Evolutionary conservation across 495 filamentous ascomycete species (phyloP).

Genomic region (Aspergillus sclerotioniger): DNA sequence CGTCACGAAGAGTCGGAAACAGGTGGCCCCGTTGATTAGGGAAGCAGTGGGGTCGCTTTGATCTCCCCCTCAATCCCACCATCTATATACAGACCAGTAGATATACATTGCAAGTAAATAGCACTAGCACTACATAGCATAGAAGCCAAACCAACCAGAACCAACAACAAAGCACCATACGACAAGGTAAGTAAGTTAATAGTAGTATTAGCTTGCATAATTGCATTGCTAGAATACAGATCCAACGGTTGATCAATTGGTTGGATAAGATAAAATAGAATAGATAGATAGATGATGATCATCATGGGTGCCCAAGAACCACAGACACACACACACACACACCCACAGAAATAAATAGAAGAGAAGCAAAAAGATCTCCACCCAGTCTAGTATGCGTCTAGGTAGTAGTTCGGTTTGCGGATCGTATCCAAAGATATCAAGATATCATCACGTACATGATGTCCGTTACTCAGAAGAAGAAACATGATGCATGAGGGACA

Average conservation of each 20-base stretch:
- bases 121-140: background rate
- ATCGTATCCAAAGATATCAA: background rate
- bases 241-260: background rate
- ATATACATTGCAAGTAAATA: background rate
- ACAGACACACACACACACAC: too few relatives aligned
- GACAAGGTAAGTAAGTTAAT: background rate
- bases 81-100: background rate
- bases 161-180: too few relatives aligned
- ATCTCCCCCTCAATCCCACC: too few relatives aligned
- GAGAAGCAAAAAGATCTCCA: background rate
- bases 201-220: background rate
- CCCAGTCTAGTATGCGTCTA: slow-evolving; percentile 11
- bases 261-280: background rate
- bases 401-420: background rate
- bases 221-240: background rate
- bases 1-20: slow-evolving; percentile 74
- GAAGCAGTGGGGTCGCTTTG: slow-evolving; percentile 52
- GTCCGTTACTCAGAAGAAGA: too few relatives aligned
- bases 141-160: too few relatives aligned
- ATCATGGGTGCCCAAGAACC: too few relatives aligned
- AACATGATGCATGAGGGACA: too few relatives aligned
- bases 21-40: slow-evolving; percentile 81
- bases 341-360: background rate
- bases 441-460: too few relatives aligned
- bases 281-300: background rate